Conservation (phyloP, 176 grass and related monocot genomes). For the Aegilops bicornis region DNA sequence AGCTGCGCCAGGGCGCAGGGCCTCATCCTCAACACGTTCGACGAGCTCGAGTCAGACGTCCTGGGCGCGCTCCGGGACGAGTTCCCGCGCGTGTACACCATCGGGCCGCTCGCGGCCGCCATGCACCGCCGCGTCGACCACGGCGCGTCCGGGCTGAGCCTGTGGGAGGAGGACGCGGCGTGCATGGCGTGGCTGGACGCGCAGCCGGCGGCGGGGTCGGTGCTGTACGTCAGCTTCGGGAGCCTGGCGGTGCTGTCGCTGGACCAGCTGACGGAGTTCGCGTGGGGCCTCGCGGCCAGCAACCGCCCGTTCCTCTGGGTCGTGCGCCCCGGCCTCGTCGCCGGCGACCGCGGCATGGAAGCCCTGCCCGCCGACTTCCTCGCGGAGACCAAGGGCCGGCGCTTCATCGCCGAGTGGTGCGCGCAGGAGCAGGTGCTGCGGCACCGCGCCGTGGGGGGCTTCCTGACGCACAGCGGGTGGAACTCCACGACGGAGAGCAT, state of each 20-base stretch:
- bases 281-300: constrained; percentile 38
- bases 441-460: constrained; percentile 54
- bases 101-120: constrained; percentile 40
- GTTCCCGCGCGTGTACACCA: constrained; percentile 42
- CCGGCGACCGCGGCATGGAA: constrained; percentile 17
- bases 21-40: constrained; percentile 63
- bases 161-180: constrained; percentile 51
- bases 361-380: constrained; percentile 19
- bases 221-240: constrained; percentile 64
- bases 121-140: background rate
- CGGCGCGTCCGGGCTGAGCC: constrained; percentile 23
- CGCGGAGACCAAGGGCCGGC: background rate
- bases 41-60: constrained; percentile 40
- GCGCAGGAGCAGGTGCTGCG: constrained; percentile 62
- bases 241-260: constrained; percentile 40
- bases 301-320: constrained; percentile 41
- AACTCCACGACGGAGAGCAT: constrained; percentile 68
- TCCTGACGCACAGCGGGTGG: constrained; percentile 70
- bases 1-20: constrained; percentile 44
- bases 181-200: constrained; percentile 58
- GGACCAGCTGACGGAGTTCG: constrained; percentile 34
- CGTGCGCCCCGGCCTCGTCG: constrained; percentile 19
- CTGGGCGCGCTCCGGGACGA: constrained; percentile 36
- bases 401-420: constrained; percentile 49
- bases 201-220: constrained; percentile 27